Percentiles rank a stretch among this genome's conserved stretches.
Evolutionary conservation across 805 yeast species (phyloP).

Genomic region (Clavispora phyllophila): DNA sequence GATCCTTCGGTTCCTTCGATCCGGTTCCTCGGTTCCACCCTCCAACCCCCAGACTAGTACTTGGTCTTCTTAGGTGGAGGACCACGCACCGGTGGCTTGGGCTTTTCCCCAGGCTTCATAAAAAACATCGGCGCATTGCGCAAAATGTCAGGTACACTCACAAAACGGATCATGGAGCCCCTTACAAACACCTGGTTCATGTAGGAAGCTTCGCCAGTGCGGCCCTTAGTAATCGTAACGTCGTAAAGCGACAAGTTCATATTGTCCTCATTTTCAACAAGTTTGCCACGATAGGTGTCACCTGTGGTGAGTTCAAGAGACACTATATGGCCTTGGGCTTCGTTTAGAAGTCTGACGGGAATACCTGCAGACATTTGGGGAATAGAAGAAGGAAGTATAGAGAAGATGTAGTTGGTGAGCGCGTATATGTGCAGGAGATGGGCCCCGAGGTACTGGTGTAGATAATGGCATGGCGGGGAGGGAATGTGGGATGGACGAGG

Average conservation of each 20-base stretch:
- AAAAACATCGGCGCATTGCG: conserved; percentile 85
- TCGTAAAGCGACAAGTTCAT: conserved; percentile 89
- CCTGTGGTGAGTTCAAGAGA: conserved; percentile 82
- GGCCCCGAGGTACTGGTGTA: no score
- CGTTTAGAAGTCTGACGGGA: conserved; percentile 82
- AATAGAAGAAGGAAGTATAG: background rate
- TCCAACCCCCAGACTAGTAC: no score
- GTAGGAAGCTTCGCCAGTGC: conserved; percentile 67
- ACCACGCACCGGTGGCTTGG: conserved; percentile 68
- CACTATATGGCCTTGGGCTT: conserved; percentile 83
- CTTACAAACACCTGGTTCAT: conserved; percentile 84
- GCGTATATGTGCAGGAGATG: no score
- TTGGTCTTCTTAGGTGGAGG: conserved; percentile 40
- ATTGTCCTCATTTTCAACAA: conserved; percentile 83
- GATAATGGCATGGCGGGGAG: no score
- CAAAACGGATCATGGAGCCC: conserved; percentile 83
- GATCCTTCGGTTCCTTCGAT: no score
- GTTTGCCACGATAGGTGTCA: conserved; percentile 81
- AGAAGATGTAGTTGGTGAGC: background rate
- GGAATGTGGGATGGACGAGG: no score
- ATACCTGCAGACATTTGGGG: conserved; percentile 64
- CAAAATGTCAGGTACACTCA: conserved; percentile 84
- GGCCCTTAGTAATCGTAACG: conserved; percentile 63
- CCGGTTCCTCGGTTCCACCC: no score
- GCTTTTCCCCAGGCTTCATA: conserved; percentile 51